A percentile compares a stretch with the other conserved stretches of the same genome.
Evolutionary conservation across 140 eudicot genomes (phyloP).

Genomic region (Stevia rebaudiana): DNA sequence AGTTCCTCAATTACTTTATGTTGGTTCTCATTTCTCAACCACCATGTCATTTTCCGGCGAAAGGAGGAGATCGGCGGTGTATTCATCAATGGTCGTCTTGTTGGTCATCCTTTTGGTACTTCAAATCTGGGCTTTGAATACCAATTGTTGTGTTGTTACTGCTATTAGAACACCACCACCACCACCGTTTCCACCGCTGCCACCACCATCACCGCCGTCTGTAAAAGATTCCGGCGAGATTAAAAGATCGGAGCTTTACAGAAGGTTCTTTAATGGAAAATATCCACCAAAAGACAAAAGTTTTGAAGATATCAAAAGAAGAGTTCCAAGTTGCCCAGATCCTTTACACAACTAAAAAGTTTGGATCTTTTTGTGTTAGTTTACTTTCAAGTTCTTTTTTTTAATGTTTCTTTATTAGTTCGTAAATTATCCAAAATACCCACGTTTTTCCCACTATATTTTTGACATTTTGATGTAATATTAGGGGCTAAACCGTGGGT

Average conservation of each 20-base stretch:
- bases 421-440: constrained; percentile 69
- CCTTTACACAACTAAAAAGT: constrained; percentile 75
- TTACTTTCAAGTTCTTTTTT: constrained; percentile 9
- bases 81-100: constrained; percentile 29
- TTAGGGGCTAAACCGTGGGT: constrained; percentile 87
- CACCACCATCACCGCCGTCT: constrained; percentile 7
- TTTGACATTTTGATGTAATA: constrained; percentile 17
- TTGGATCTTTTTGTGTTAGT: constrained; percentile 12
- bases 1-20: constrained; percentile 34
- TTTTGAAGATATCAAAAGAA: constrained; percentile 56
- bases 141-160: constrained; percentile 26
- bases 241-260: constrained; percentile 36
- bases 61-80: constrained; percentile 34
- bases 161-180: constrained; percentile 45
- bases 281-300: constrained; percentile 12
- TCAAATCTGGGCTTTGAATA: constrained; percentile 33
- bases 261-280: constrained; percentile 43
- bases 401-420: not conserved
- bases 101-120: constrained; percentile 41
- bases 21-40: constrained; percentile 40
- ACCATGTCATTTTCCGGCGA: constrained; percentile 57
- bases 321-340: constrained; percentile 96
- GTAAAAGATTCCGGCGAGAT: constrained; percentile 25
- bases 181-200: too few species aligned
- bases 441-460: constrained; percentile 69